These are phyloP conservation scores for Picea abies DNA, from an alignment of 83 land plant species.

Conservation along the genomic window DNA sequence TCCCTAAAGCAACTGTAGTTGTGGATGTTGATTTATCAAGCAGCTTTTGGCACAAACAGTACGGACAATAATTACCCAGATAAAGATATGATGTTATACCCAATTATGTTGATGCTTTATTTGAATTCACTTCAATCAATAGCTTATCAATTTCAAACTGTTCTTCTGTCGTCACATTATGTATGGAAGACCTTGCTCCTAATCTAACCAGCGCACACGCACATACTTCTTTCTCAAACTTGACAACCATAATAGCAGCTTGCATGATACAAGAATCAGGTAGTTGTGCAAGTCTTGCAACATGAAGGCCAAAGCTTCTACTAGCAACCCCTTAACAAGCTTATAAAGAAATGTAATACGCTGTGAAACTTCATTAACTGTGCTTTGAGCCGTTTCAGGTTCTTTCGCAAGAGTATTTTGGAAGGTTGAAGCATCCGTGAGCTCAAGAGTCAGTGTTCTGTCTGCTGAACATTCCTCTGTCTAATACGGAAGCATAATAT, in stretches of 20 bases:
- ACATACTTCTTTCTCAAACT: conserved; percentile 58
- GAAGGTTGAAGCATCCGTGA: conserved; percentile 1
- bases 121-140: background rate
- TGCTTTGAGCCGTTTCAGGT: background rate
- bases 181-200: background rate
- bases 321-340: conserved; percentile 84
- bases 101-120: background rate
- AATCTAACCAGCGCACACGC: conserved; percentile 23
- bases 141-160: background rate
- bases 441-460: background rate
- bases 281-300: conserved; percentile 94
- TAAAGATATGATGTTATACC: background rate
- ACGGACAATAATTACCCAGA: too few relatives aligned
- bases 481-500: conserved; percentile 89
- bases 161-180: background rate
- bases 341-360: conserved; percentile 89
- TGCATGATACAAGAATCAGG: conserved; percentile 66
- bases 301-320: conserved; percentile 94
- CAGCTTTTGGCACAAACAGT: too few relatives aligned
- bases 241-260: conserved; percentile 81
- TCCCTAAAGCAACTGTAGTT: too few relatives aligned
- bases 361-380: conserved; percentile 23
- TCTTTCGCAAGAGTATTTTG: background rate
- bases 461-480: conserved; percentile 29
- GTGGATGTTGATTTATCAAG: too few relatives aligned